Evolutionary conservation across 495 filamentous ascomycete genomes (phyloP).

Genomic region (Lasiosphaeria ovina): DNA sequence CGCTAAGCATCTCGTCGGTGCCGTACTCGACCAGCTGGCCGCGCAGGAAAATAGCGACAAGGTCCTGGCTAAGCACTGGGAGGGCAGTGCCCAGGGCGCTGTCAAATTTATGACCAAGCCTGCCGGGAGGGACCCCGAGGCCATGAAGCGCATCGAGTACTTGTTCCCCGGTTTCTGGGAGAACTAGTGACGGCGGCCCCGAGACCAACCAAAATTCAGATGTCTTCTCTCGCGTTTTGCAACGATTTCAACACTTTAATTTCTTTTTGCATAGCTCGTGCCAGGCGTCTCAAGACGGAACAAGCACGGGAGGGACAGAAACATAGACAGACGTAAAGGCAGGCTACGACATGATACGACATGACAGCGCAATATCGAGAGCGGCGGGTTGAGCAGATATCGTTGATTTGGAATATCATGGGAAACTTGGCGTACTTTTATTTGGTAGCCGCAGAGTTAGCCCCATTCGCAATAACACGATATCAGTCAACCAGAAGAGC

Average conservation of each 20-base stretch:
- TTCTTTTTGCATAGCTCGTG: no score
- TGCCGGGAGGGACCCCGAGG: slow-evolving; percentile 60
- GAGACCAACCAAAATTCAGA: background rate
- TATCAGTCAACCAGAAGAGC: no score
- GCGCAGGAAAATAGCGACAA: slow-evolving; percentile 72
- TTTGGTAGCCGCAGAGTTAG: no score
- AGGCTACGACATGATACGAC: no score
- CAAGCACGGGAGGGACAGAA: no score
- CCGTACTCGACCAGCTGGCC: slow-evolving; percentile 80
- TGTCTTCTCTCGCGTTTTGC: background rate
- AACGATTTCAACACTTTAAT: background rate
- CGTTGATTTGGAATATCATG: no score
- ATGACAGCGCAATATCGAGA: no score
- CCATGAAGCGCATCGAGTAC: slow-evolving; percentile 68
- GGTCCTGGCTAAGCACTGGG: slow-evolving; percentile 74
- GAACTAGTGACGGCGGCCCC: slow-evolving; percentile 13
- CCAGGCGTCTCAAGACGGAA: no score
- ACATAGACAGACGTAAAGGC: no score
- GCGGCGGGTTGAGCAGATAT: no score
- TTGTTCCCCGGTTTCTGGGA: slow-evolving; percentile 67
- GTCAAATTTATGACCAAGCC: slow-evolving; percentile 73
- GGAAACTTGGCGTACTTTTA: no score
- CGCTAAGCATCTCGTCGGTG: slow-evolving; percentile 77
- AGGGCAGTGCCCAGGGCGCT: slow-evolving; percentile 58
- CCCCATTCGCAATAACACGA: no score